Base-by-base conservation (phyloP, 371 early-diverging fungal species). In the Entomophthora muscae region DNA sequence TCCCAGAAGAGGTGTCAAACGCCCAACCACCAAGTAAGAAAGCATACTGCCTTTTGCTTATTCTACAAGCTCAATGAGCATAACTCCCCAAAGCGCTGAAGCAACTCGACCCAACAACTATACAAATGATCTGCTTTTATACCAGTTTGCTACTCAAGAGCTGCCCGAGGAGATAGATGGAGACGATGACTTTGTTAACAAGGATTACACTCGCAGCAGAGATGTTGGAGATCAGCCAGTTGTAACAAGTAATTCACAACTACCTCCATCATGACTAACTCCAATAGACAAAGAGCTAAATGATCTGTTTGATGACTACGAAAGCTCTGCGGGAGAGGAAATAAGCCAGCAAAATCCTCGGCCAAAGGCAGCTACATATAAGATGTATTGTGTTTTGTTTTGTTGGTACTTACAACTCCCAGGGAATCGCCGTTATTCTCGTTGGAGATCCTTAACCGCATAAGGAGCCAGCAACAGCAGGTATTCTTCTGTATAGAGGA, bases 131-230 rank as follows among this genome's bases (percentile, higher is more conserved):
- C 42, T n/a, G 3, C 54, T 57, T 26, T 26, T 57, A 26, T 7
- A 57, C 29, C 13, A 57, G 58, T 57, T 57, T 26, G 58, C 58
- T 21, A 31, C 26, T 10, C 22, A 61, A 21, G 61, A 61, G 3
- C 42, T 61, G 22, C 61, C 61, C 17, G 61, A 61, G 5, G 61
- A 61, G 61, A 5, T 61, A 26, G 61, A 61, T 2, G 61, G 26
- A 21, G 61, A 61, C 22, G 3, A 30, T 7, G 61, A 61, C 26
- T 61, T 28, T 32, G 10, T n/a, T 24, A 21, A 17, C 52, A 30
- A 33, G 2, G 61, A 61, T 2, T 22, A 42, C 10, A 22, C 26
- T 7, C 22, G 10, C 22, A 10, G 13, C 7, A 10, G 2, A 2
- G 61, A 61, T 7, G 27, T 10, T 2, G n/a, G 13, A n/a, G n/a